Evolutionary conservation across 208 protist species (phyloP), one percentile per base, ranked within the genome.

Genomic region (Trypanosoma scelopori): DNA sequence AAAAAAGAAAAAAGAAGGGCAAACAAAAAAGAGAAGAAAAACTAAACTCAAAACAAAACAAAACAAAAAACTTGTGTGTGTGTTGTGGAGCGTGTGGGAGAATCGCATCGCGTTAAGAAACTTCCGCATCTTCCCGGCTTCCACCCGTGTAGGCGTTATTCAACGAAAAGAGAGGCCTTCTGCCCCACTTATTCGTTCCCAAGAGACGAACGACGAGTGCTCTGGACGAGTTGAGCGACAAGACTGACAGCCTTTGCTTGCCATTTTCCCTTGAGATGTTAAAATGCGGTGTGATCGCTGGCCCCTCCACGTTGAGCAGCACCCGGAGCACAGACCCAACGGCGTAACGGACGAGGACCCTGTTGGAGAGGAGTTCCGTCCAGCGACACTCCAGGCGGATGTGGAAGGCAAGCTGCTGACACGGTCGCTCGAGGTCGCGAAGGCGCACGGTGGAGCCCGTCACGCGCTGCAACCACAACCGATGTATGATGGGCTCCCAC

Each of bases 401-500:
- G 30, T 73, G 58, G 30, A 65, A 63, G 5, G 49, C 50, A 35
- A 73, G 58, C 30, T 73, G 58, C 30, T 73, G 67, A 23, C 35
- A 61, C 11, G 41, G 50, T 3, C 67, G 67, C 43, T 65, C 58
- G 28, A 73, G n/a, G 12, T 73, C 67, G 13, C 67, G 67, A 32
- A 73, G 52, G 16, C 42, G 58, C 42, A 73, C 67, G 13, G 13
- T 28, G 12, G 13, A 28, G 22, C 58, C 51, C 27, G 45, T 30
- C 1, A 5, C 11, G n/a, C 12, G 49, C 1, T 28, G 48, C 15
- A 49, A 7, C 67, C 67, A 73, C 16, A 73, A 28, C 13, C 1
- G 50, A 1, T 18, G 3, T 22, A 73, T 16, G 22, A 73, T 20
- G 3, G 67, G 23, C 20, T 55, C 5, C 67, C 67, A 73, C 0